These are phyloP conservation scores for Trichosporon inkin DNA, from an alignment of 1,284 basidiomycete genomes.

Conservation along the genomic window DNA sequence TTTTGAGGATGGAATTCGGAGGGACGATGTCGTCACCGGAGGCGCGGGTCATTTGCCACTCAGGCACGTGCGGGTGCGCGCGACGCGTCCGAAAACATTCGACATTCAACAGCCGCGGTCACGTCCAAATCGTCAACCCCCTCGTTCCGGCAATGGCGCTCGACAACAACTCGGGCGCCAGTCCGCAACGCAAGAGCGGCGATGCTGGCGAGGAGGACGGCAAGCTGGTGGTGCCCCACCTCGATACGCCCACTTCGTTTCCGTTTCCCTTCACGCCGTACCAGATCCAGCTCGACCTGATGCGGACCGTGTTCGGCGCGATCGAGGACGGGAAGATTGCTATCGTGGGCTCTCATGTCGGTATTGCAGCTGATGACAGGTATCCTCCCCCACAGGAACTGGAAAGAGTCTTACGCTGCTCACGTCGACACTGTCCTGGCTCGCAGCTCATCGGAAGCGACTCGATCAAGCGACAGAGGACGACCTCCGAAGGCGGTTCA, in stretches of 20 bases:
- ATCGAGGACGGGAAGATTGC: conserved; percentile 71
- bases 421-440: conserved; percentile 74
- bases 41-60: not conserved
- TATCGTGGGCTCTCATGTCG: conserved; percentile 51
- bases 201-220: not conserved
- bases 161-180: conserved; percentile 2
- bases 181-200: not conserved
- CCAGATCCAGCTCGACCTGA: conserved; percentile 78
- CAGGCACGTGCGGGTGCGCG: not conserved
- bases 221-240: conserved; percentile 7
- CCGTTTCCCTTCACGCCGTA: conserved; percentile 84
- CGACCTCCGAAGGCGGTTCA: conserved; percentile 31
- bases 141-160: not conserved
- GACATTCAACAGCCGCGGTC: not conserved
- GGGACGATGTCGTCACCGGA: not conserved
- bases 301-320: conserved; percentile 76
- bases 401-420: conserved; percentile 83
- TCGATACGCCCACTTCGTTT: conserved; percentile 62
- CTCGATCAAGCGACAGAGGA: conserved; percentile 30
- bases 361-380: conserved; percentile 26
- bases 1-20: not conserved
- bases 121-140: not conserved
- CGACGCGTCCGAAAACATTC: conserved; percentile 16
- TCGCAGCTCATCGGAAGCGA: conserved; percentile 52
- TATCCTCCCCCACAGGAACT: conserved; percentile 84